Percentiles rank a stretch among this genome's conserved stretches.
Conservation (phyloP, 352 stramenopile genomes). For the Pythium utonaiense region DNA sequence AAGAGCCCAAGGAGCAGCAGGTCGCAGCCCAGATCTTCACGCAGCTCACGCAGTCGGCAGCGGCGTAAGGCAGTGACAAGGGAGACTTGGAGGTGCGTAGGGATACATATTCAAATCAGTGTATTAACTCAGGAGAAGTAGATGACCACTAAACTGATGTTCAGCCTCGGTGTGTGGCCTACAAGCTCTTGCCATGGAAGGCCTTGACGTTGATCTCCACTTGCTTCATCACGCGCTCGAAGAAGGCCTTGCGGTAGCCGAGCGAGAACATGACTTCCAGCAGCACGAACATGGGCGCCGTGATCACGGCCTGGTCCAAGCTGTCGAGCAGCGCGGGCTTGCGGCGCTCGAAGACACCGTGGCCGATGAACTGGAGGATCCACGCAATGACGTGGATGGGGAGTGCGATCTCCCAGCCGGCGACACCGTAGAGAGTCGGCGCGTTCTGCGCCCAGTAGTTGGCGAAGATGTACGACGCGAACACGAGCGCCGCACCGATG, state of each 20-base stretch:
- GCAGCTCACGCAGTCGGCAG: constrained; percentile 23
- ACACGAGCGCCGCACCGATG: constrained; percentile 32
- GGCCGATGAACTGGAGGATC: constrained; percentile 60
- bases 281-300: constrained; percentile 59
- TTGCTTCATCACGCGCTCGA: constrained; percentile 33
- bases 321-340: constrained; percentile 59
- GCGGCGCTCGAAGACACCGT: constrained; percentile 55
- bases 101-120: not conserved
- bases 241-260: constrained; percentile 40
- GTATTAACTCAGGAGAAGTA: too few relatives aligned
- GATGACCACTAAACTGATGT: too few relatives aligned
- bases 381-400: constrained; percentile 37
- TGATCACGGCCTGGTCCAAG: constrained; percentile 47
- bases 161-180: too few relatives aligned
- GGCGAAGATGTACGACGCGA: constrained; percentile 29
- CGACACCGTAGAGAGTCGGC: constrained; percentile 21
- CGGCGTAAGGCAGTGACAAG: constrained; percentile 9
- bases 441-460: constrained; percentile 29
- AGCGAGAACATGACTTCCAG: constrained; percentile 47
- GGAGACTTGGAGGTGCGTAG: not conserved
- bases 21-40: constrained; percentile 47
- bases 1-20: constrained; percentile 64
- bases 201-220: constrained; percentile 41
- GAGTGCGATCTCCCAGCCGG: constrained; percentile 36
- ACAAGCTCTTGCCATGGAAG: constrained; percentile 32